Conservation (phyloP, 2,329 filamentous ascomycete species). For the Diaporthe caulivora region DNA sequence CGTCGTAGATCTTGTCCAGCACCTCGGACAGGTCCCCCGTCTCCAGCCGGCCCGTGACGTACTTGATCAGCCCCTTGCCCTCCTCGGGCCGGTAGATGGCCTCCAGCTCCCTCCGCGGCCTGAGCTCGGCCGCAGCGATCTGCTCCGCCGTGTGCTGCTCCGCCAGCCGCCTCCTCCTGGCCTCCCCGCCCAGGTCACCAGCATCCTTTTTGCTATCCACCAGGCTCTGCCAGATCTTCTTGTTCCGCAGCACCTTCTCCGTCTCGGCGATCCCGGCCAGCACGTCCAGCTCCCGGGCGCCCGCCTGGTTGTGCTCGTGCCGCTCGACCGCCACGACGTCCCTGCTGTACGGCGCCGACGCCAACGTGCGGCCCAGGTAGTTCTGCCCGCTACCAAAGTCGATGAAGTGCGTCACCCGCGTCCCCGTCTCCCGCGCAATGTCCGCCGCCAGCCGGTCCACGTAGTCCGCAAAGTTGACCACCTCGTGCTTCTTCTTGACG, state of each 20-base stretch:
- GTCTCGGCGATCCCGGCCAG: conserved; percentile 81
- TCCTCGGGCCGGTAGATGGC: conserved; percentile 68
- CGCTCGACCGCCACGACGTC: conserved; percentile 93
- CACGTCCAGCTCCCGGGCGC: conserved; percentile 88
- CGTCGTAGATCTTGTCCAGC: conserved; percentile 70
- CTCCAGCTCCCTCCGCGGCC: conserved; percentile 62
- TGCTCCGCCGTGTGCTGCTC: conserved; percentile 47
- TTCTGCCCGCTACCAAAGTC: conserved; percentile 98
- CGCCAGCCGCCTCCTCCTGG: conserved; percentile 51
- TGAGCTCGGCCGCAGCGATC: conserved; percentile 58
- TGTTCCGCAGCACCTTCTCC: conserved; percentile 81
- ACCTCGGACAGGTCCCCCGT: conserved; percentile 79
- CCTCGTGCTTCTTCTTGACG: conserved; percentile 94
- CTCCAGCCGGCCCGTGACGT: conserved; percentile 80
- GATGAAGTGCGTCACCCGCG: conserved; percentile 84
- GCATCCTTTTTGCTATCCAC: conserved; percentile 57
- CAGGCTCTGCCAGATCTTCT: conserved; percentile 77
- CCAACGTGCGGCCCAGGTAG: conserved; percentile 90
- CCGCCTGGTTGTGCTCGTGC: conserved; percentile 85
- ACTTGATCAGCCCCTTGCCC: conserved; percentile 79
- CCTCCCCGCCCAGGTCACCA: conserved; percentile 57
- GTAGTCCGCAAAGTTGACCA: conserved; percentile 89
- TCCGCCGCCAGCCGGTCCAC: conserved; percentile 72
- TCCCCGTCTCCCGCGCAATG: conserved; percentile 68
- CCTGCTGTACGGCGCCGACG: conserved; percentile 86